These are phyloP conservation scores for Lactarius deliciosus DNA, from an alignment of 768 basidiomycete species.

Conservation along the genomic window DNA sequence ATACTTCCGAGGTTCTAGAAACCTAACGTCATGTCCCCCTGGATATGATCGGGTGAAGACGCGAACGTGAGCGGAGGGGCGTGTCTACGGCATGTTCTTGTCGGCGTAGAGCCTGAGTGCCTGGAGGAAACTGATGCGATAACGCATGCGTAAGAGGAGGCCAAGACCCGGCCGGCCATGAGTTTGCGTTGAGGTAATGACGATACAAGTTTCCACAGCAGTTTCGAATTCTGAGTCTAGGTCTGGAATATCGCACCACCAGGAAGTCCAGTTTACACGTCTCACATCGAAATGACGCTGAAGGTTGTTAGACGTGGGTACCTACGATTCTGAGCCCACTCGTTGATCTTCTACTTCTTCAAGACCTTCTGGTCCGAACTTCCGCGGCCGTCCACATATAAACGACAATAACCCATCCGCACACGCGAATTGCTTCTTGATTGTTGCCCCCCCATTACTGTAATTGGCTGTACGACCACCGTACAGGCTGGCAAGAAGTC, in stretches of 20 bases:
- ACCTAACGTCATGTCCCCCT: not conserved
- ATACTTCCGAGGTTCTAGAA: not conserved
- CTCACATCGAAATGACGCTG: not conserved
- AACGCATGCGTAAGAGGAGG: not conserved
- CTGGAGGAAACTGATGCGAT: not conserved
- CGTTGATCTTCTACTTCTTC: not conserved
- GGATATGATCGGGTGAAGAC: not conserved
- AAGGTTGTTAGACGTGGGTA: not conserved
- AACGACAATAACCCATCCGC: not conserved
- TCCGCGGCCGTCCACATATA: not conserved
- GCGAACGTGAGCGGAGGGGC: not conserved
- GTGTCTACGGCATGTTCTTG: not conserved
- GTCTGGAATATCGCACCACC: not conserved
- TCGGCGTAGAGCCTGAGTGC: not conserved
- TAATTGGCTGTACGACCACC: not conserved
- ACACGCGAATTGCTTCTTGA: not conserved
- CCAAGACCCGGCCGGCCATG: conserved; percentile 1
- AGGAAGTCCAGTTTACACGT: not conserved
- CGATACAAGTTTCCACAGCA: not conserved
- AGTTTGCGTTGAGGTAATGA: not conserved
- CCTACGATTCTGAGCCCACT: not conserved
- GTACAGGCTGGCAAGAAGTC: not conserved
- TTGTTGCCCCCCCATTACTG: not conserved
- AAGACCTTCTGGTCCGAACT: not conserved
- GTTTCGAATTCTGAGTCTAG: not conserved